phyloP scores from a whole-genome alignment of 441 rosid species.

The Euphorbia celastroides region DNA sequence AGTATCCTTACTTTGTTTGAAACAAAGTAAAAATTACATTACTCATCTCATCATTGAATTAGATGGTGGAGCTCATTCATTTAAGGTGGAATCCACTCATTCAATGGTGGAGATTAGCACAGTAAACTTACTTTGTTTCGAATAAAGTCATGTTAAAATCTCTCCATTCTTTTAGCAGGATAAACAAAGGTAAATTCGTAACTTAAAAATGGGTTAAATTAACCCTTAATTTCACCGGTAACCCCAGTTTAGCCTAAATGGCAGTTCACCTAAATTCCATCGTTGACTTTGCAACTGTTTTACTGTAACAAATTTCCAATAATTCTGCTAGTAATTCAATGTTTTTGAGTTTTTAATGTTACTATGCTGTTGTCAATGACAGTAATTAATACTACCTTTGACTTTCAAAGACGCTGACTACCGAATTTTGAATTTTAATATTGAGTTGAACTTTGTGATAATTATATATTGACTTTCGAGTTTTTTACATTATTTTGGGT shows the following conservation, averaged over 20 bases:
- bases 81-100: too few species aligned
- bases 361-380: background rate
- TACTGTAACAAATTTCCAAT: background rate
- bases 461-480: background rate
- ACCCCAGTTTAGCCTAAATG: background rate
- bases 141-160: too few species aligned
- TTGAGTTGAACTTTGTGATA: background rate
- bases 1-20: too few species aligned
- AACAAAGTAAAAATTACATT: too few species aligned
- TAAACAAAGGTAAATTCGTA: too few species aligned
- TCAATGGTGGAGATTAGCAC: too few species aligned
- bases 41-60: too few species aligned
- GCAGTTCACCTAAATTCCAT: background rate
- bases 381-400: background rate
- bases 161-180: too few species aligned
- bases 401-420: background rate
- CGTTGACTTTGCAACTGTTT: background rate
- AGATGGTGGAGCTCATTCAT: too few species aligned
- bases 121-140: too few species aligned
- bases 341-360: background rate
- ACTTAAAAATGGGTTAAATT: too few species aligned
- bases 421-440: background rate
- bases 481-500: background rate
- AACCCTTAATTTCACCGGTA: background rate
- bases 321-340: background rate